Percentiles rank a stretch among this genome's conserved stretches.
Evolutionary conservation across 2,329 filamentous ascomycete genomes (phyloP).

Genomic region (Chrysosporium queenslandicum): DNA sequence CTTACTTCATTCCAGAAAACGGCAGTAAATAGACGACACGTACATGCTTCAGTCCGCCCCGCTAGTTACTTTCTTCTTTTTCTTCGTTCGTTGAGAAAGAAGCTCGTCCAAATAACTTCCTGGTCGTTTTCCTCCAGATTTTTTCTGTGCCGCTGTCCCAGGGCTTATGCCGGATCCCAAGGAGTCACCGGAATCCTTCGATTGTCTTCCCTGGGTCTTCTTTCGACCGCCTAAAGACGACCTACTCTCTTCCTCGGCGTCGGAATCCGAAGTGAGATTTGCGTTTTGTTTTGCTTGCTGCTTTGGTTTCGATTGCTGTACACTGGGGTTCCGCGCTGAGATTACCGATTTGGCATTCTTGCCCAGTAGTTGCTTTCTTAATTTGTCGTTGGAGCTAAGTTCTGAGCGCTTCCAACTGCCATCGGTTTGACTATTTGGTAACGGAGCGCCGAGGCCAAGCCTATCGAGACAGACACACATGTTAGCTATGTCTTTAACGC

Average conservation of each 20-base stretch:
- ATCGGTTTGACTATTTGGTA: constrained; percentile 35
- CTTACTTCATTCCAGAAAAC: neutral
- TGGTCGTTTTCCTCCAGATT: constrained; percentile 3
- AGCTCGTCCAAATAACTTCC: constrained; percentile 47
- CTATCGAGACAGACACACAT: constrained; percentile 23
- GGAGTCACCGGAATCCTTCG: constrained; percentile 7
- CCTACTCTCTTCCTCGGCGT: constrained; percentile 35
- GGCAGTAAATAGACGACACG: neutral
- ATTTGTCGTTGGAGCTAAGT: constrained; percentile 35
- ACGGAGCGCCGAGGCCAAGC: constrained; percentile 40
- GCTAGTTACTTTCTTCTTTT: constrained; percentile 37
- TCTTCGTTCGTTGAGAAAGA: constrained; percentile 32
- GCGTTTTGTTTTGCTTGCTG: neutral
- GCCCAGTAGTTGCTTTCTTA: constrained; percentile 39
- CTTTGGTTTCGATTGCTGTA: constrained; percentile 21
- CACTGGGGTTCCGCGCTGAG: neutral
- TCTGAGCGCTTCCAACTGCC: constrained; percentile 34
- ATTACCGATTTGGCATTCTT: constrained; percentile 30
- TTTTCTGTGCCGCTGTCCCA: neutral
- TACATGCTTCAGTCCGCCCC: neutral
- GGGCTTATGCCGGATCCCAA: neutral
- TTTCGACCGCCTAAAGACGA: constrained; percentile 30
- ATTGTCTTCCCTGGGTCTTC: constrained; percentile 18
- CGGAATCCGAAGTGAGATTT: neutral
- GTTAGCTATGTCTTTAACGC: too few species aligned